A percentile compares a stretch with the other conserved stretches of the same genome.
These are phyloP conservation scores for Arctium lappa DNA, from an alignment of 129 eudicot genomes.

Conservation along the genomic window DNA sequence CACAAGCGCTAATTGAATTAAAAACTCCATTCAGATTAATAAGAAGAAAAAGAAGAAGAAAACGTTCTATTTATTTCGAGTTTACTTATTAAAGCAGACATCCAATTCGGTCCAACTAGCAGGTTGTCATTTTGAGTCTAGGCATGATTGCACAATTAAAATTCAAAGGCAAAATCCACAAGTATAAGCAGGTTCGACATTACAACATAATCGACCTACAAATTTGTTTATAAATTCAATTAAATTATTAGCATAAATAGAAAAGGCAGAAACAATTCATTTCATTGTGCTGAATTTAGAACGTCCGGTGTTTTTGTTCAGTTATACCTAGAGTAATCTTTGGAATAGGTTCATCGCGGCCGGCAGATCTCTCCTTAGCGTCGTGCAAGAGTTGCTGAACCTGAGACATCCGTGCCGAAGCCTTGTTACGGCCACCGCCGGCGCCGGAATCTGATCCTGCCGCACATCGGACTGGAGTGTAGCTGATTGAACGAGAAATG, in stretches of 20 bases:
- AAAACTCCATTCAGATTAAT: not conserved
- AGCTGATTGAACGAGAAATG: slow-evolving; percentile 36
- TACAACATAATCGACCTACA: not conserved
- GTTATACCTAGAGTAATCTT: slow-evolving; percentile 66
- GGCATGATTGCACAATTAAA: not conserved
- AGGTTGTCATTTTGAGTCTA: not conserved
- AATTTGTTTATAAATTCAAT: not conserved
- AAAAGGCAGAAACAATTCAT: not conserved
- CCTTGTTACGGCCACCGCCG: slow-evolving; percentile 47
- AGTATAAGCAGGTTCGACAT: not conserved
- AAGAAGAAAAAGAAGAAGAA: no score
- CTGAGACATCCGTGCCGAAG: slow-evolving; percentile 71
- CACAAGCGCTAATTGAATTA: not conserved
- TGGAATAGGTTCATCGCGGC: slow-evolving; percentile 68
- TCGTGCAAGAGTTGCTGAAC: slow-evolving; percentile 62
- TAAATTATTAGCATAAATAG: not conserved
- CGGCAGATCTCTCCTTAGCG: slow-evolving; percentile 74
- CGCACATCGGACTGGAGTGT: slow-evolving; percentile 43
- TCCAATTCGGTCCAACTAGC: not conserved
- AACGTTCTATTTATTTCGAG: not conserved
- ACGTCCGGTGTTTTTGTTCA: not conserved
- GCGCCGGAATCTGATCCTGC: slow-evolving; percentile 42
- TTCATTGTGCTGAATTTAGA: not conserved
- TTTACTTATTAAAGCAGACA: not conserved
- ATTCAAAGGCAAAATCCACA: not conserved